These are phyloP conservation scores for Coemansia sp. DNA, from an alignment of 192 early-diverging fungal genomes.

Conservation along the genomic window DNA sequence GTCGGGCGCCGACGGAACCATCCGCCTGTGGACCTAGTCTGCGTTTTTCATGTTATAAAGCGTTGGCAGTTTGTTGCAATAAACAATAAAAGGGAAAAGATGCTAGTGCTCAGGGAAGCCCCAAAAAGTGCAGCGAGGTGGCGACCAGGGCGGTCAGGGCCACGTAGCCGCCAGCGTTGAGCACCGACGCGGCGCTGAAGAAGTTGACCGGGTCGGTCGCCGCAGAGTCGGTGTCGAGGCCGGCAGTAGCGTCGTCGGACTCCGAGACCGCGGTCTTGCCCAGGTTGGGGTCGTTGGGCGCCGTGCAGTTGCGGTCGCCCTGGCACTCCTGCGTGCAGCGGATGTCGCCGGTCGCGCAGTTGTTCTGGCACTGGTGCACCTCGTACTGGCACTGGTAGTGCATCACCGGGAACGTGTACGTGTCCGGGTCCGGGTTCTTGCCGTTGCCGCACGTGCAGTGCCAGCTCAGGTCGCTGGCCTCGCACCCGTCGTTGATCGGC, in stretches of 20 bases:
- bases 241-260: constrained; percentile 30
- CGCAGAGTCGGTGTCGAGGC: constrained; percentile 28
- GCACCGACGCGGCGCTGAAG: constrained; percentile 38
- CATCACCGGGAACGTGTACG: constrained; percentile 53
- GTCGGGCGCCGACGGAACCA: constrained; percentile 82
- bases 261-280: constrained; percentile 39
- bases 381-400: constrained; percentile 50
- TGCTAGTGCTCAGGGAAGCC: constrained; percentile 17
- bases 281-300: constrained; percentile 47
- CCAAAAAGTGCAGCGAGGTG: constrained; percentile 33
- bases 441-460: constrained; percentile 52
- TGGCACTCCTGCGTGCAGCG: constrained; percentile 53
- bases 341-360: constrained; percentile 52
- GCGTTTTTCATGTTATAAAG: not conserved
- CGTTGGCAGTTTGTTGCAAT: not conserved
- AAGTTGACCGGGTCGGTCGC: constrained; percentile 37
- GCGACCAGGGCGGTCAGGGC: constrained; percentile 34
- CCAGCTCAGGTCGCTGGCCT: constrained; percentile 37
- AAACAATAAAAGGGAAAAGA: not conserved
- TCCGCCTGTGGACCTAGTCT: constrained; percentile 75
- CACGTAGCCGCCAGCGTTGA: constrained; percentile 36
- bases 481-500: constrained; percentile 49
- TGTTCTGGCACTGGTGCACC: constrained; percentile 50
- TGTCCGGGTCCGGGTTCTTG: constrained; percentile 50
- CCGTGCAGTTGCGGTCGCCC: constrained; percentile 49